These are phyloP conservation scores for Podospora pseudocomata DNA, from an alignment of 495 filamentous ascomycete species.

Conservation along the genomic window DNA sequence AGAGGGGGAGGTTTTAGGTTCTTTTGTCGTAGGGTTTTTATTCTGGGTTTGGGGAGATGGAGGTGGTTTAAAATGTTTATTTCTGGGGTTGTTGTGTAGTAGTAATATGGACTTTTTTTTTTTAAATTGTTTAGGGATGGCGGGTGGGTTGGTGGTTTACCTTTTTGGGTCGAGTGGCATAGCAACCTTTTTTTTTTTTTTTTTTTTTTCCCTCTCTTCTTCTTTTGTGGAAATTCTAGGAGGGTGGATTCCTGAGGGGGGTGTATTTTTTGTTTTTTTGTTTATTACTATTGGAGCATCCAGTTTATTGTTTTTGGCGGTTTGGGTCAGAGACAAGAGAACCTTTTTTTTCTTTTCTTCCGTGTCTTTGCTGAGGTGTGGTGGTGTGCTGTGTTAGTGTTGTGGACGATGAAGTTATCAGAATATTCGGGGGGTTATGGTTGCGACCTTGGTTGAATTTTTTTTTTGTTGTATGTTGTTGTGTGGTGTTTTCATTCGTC, in stretches of 20 bases:
- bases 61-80: not conserved
- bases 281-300: not conserved
- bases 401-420: too few relatives aligned
- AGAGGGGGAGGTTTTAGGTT: conserved; percentile 18
- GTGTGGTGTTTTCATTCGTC: too few relatives aligned
- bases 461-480: too few relatives aligned
- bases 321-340: too few relatives aligned
- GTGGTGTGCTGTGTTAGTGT: too few relatives aligned
- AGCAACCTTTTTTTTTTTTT: not conserved
- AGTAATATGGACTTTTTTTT: not conserved
- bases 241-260: not conserved
- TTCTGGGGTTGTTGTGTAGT: not conserved
- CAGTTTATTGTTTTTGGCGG: not conserved
- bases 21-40: not conserved
- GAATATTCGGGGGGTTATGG: too few relatives aligned
- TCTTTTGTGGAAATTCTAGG: not conserved
- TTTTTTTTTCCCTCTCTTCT: not conserved
- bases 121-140: not conserved
- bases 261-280: not conserved
- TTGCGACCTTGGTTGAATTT: too few relatives aligned
- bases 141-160: not conserved
- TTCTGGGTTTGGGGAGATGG: not conserved
- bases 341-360: too few relatives aligned
- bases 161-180: not conserved
- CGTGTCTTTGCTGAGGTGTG: too few relatives aligned